Base-by-base conservation (phyloP, 2,329 filamentous ascomycete genomes). In the Pseudogymnoascus sp. region DNA sequence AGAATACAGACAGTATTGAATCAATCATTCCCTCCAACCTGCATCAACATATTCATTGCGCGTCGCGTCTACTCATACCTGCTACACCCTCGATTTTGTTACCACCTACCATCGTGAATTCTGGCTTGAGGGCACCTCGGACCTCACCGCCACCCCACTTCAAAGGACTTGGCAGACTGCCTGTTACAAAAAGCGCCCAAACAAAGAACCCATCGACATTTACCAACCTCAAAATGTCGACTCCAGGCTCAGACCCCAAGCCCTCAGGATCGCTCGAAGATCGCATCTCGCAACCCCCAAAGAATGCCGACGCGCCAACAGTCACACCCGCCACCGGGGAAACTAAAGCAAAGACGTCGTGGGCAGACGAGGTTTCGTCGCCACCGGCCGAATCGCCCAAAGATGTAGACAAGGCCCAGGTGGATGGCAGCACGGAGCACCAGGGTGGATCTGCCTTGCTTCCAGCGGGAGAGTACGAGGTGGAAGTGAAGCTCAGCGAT, bases 401-500 rank as follows among this genome's bases (percentile, higher is more conserved):
- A 44, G 62, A 67, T 28, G 60, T 53, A 28, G 66, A 61, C 21
- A 61, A 65, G 17, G 65, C 68, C 1, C 77, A 80, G 67, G 68
- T 73, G 21, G 82, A 84, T 71, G 82, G 82, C 64, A 76, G 78
- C 13, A 74, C 74, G 11, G 70, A 69, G 36, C 73, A 71, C 21
- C 59, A 66, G 26, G 74, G 74, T 40, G 84, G 82, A 63, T 84
- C 84, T 40, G 80, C 79, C 59, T 78, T 87, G 6, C 66, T 84
- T 21, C 90, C 97, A 75, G 86, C 87, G 3, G 50, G 50, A 33
- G 87, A 89, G 64, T 96, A 89, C 76, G 89, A 95, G 69, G 93
- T 99, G 68, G 89, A 96, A 72, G 91, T 99, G 70, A 95, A 93
- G 76, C 84, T 97, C 65, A 93, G 88, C 71, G 92, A 96, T 73